Percentiles rank a stretch among this genome's conserved stretches.
Conservation (phyloP, 345 rosid species). For the Toxicodendron radicans region DNA sequence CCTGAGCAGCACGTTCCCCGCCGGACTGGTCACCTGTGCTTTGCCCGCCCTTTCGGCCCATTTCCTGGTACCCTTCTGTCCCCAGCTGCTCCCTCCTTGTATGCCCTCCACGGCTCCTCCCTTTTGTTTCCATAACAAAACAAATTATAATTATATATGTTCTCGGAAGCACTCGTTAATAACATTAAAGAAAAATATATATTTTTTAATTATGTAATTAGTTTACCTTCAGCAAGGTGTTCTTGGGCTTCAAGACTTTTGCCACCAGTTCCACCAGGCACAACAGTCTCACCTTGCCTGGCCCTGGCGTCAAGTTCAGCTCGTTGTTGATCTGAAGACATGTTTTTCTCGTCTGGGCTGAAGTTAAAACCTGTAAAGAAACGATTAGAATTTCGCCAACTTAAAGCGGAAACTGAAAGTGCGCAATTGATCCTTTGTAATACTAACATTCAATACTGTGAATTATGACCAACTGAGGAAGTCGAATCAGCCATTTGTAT, state of each 20-base stretch:
- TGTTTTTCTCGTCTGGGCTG: conserved; percentile 16
- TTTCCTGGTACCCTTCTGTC: conserved; percentile 59
- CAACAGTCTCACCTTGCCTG: conserved; percentile 67
- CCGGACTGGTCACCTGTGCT: conserved; percentile 39
- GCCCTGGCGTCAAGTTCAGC: conserved; percentile 69
- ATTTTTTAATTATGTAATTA: background rate
- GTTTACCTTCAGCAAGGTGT: conserved; percentile 74
- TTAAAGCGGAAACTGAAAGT: background rate
- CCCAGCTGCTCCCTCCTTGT: conserved; percentile 59
- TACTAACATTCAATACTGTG: background rate
- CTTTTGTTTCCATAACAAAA: conserved; percentile 16
- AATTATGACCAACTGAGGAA: background rate
- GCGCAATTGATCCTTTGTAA: background rate
- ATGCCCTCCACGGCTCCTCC: conserved; percentile 66
- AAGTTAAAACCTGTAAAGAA: conserved; percentile 14
- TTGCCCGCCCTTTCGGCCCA: conserved; percentile 56
- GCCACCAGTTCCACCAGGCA: conserved; percentile 88
- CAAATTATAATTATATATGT: background rate
- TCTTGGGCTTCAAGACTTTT: conserved; percentile 90
- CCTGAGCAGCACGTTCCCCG: conserved; percentile 33
- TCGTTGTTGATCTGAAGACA: conserved; percentile 53
- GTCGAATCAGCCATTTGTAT: background rate
- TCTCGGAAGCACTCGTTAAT: background rate
- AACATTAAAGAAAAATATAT: too few species aligned
- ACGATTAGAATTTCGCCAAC: background rate